A percentile compares a stretch with the other conserved stretches of the same genome.
Conservation (phyloP, 2,329 filamentous ascomycete species). For the Fusarium dimerum region DNA sequence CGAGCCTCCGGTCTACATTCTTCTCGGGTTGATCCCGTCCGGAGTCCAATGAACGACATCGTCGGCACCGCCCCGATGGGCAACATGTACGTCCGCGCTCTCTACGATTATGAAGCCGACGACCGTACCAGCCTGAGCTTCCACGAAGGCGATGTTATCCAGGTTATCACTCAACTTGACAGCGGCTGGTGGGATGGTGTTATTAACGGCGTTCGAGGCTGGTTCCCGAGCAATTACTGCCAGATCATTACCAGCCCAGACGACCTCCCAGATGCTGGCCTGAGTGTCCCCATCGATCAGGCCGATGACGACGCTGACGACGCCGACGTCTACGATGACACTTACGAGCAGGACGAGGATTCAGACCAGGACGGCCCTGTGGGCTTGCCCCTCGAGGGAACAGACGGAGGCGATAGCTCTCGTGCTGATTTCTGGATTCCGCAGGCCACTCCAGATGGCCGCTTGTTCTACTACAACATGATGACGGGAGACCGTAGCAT, state of each 20-base stretch:
- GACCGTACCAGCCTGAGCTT: constrained; percentile 97
- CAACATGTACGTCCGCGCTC: constrained; percentile 87
- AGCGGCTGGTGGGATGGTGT: constrained; percentile 99
- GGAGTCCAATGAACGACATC: constrained; percentile 59
- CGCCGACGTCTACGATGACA: constrained; percentile 66
- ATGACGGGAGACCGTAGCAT: constrained; percentile 93
- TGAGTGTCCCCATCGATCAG: constrained; percentile 56
- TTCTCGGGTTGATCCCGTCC: constrained; percentile 29
- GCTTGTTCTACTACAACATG: constrained; percentile 97
- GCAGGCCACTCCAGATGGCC: constrained; percentile 89
- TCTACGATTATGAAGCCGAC: constrained; percentile 98
- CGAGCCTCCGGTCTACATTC: constrained; percentile 26
- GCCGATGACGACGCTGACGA: constrained; percentile 65
- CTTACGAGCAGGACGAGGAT: constrained; percentile 67
- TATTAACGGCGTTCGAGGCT: constrained; percentile 93
- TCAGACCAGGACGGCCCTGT: constrained; percentile 60
- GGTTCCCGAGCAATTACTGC: constrained; percentile 99
- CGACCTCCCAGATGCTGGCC: constrained; percentile 65
- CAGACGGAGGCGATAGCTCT: constrained; percentile 65
- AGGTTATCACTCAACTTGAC: constrained; percentile 96
- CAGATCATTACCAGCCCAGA: constrained; percentile 77
- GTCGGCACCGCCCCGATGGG: constrained; percentile 60
- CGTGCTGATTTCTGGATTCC: constrained; percentile 98
- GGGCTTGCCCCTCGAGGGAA: constrained; percentile 69
- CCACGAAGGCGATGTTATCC: constrained; percentile 93